Percentiles rank a stretch among this genome's conserved stretches.
Evolutionary conservation across 2,329 filamentous ascomycete species (phyloP).

Genomic region (Neopestalotiopsis rosae): DNA sequence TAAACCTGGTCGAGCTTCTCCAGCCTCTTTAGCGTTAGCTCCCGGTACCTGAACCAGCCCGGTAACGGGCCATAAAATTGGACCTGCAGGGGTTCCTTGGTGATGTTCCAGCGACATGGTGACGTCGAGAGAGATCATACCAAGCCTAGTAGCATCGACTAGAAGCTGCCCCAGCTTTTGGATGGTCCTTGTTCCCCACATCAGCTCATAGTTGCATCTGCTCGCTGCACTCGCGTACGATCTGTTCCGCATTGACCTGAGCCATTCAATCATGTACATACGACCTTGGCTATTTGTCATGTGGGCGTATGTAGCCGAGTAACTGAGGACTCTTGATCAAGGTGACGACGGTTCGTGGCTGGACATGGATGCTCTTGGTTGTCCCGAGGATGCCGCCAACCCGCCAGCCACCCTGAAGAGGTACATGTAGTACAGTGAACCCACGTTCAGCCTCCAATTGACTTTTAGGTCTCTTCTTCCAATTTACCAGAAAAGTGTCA

Average conservation of each 20-base stretch:
- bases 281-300: neutral
- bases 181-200: slow-evolving; percentile 4
- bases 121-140: slow-evolving; percentile 1
- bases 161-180: slow-evolving; percentile 4
- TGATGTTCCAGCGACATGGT: neutral
- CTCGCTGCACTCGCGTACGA: neutral
- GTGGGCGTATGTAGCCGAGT: neutral
- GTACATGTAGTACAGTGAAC: neutral
- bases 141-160: neutral
- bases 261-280: neutral
- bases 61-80: slow-evolving; percentile 1
- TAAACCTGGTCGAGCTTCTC: neutral
- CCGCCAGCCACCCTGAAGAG: neutral
- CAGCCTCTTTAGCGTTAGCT: slow-evolving; percentile 8
- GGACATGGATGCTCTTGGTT: neutral
- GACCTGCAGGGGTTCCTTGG: neutral
- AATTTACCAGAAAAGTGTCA: too few relatives aligned
- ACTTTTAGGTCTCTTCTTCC: neutral
- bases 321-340: neutral
- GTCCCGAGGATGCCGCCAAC: neutral
- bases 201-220: slow-evolving; percentile 3
- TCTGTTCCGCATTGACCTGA: neutral
- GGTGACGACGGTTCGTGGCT: too few relatives aligned
- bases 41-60: slow-evolving; percentile 4
- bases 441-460: neutral